Evolutionary conservation across 306 rosid genomes (phyloP), one percentile per base, ranked within the genome.

Genomic region (Dryas drummondii): DNA sequence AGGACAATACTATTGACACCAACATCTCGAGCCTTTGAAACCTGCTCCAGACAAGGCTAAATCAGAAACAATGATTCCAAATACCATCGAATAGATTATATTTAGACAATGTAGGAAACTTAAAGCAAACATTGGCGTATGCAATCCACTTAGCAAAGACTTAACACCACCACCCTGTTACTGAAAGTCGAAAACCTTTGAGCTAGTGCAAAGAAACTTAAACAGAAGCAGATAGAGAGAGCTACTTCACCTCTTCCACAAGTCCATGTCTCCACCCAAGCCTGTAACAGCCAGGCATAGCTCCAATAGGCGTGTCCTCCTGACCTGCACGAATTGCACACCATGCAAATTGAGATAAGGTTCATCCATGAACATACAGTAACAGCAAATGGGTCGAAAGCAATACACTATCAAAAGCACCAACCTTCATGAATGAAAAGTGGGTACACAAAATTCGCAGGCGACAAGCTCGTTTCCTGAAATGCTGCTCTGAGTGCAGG

Each of bases 251-350:
- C 97, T 94, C 93, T 82, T 94, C 87, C 58, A 92, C 79, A 75
- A 92, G 99, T 75, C 99, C 97, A 78, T 87, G 96, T 79, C 99
- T 92, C 99, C 99, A 94, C 11, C 97, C 97, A 81, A 92, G 97
- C 89, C 97, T 81, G 76, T 87, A 94, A 71, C 97, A 94, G 78
- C 99, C 99, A 6, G 97, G 99, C 97, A 94, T 94, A 50, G 99
- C 99, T 46, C 97, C 99, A 78, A 94, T 91, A 0, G 99, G 97
- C 0, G 93, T 82, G 70, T 90, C 97, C 79, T 92, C 96, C 80
- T 86, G 96, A 45, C 99, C 98, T 92, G 93, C 82, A 83, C 79
- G 48, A 78, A 59, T 76, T 32, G 6, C 40, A 70, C 66, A 74
- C 68, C 48, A 78, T 76, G 69, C 66, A 76, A 52, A 73, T 37